phyloP scores from a whole-genome alignment of 208 protist species.

The Wallacemonas collosoma region DNA sequence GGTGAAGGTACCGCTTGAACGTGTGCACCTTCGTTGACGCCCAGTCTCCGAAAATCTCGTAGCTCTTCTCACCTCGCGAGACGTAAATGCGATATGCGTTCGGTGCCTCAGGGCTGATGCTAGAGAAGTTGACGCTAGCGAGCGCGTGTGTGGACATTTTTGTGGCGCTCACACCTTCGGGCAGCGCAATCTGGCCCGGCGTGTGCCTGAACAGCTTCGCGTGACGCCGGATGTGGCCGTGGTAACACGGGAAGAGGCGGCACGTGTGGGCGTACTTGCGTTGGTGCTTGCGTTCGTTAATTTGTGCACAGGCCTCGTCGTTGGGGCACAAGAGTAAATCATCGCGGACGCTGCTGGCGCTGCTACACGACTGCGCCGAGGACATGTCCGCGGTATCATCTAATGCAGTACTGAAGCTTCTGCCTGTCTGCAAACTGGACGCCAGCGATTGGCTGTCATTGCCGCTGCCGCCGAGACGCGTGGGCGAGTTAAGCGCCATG shows the following conservation, averaged over 20 bases:
- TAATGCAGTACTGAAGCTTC: conserved; percentile 18
- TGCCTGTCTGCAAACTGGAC: conserved; percentile 2
- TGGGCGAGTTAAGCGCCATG: conserved; percentile 5
- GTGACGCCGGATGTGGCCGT: conserved; percentile 74
- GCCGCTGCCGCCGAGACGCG: neutral
- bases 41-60: conserved; percentile 90
- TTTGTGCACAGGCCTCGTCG: conserved; percentile 65
- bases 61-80: conserved; percentile 70
- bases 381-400: conserved; percentile 37
- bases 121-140: conserved; percentile 81
- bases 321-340: conserved; percentile 73
- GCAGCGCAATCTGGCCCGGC: conserved; percentile 59
- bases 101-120: conserved; percentile 75
- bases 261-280: conserved; percentile 84
- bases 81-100: conserved; percentile 88
- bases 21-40: conserved; percentile 82
- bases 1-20: conserved; percentile 87
- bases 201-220: conserved; percentile 82
- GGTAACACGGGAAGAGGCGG: conserved; percentile 86
- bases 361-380: conserved; percentile 65
- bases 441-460: neutral
- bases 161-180: conserved; percentile 44
- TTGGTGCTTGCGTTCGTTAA: conserved; percentile 88
- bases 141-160: conserved; percentile 66
- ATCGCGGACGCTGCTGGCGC: conserved; percentile 60